These are phyloP conservation scores for Pseudophaeomoniella oleicola DNA, from an alignment of 2,329 filamentous ascomycete species.

Conservation along the genomic window DNA sequence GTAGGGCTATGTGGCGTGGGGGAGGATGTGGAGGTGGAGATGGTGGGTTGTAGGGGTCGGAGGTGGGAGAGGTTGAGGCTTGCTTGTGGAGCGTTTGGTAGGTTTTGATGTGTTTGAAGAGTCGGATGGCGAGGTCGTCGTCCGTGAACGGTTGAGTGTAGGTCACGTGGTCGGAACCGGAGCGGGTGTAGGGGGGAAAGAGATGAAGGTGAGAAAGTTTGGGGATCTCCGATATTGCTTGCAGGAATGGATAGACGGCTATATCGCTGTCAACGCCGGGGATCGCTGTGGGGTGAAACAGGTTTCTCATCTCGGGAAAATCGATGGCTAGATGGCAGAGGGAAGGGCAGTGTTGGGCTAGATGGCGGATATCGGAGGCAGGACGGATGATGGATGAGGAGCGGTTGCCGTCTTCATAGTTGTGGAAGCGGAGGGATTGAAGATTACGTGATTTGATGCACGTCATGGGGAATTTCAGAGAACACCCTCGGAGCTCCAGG, in stretches of 20 bases:
- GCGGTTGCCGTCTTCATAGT: not conserved
- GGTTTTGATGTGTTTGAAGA: not conserved
- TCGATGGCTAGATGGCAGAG: constrained; percentile 11
- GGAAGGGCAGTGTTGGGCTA: constrained; percentile 3
- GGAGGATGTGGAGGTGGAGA: constrained; percentile 7
- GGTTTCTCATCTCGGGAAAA: constrained; percentile 9
- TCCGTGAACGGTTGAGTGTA: not conserved
- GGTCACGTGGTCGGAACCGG: constrained; percentile 2
- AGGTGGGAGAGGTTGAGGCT: not conserved
- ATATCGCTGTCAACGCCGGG: constrained; percentile 12
- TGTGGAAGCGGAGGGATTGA: not conserved
- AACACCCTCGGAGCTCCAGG: not conserved
- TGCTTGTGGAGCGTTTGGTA: not conserved
- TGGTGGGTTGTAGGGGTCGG: constrained; percentile 4
- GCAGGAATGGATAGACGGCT: constrained; percentile 10
- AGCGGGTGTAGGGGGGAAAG: constrained; percentile 11
- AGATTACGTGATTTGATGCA: not conserved
- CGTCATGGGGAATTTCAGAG: not conserved
- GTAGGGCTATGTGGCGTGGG: constrained; percentile 8
- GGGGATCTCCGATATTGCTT: constrained; percentile 9
- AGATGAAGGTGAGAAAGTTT: constrained; percentile 9
- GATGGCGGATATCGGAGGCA: not conserved
- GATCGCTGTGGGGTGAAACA: constrained; percentile 12
- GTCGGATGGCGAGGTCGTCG: not conserved
- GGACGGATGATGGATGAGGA: not conserved